Evolutionary conservation across 805 yeast genomes (phyloP).

Genomic region (Kurtzmaniella fragi): DNA sequence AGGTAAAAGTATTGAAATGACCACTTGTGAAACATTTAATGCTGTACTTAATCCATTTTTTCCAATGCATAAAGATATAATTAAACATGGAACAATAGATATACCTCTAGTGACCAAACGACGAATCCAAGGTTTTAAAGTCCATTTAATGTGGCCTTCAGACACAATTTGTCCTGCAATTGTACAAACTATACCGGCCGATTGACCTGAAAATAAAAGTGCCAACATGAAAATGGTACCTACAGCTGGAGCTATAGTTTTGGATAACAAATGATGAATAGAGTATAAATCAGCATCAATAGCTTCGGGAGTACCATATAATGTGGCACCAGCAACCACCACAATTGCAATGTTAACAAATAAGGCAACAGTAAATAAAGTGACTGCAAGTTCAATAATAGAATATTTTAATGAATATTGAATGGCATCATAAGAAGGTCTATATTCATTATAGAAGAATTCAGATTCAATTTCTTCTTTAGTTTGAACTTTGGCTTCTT

Average conservation of each 20-base stretch:
- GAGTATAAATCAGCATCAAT: conserved; percentile 78
- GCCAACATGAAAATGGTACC: conserved; percentile 87
- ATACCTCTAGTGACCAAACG: conserved; percentile 72
- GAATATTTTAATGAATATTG: conserved; percentile 68
- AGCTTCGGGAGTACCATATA: conserved; percentile 67
- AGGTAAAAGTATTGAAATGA: conserved; percentile 76
- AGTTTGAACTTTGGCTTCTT: background rate
- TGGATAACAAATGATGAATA: conserved; percentile 60
- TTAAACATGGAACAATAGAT: conserved; percentile 76
- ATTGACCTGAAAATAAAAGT: conserved; percentile 76
- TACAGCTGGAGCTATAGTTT: conserved; percentile 63
- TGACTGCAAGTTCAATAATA: conserved; percentile 61
- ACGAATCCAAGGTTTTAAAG: conserved; percentile 72
- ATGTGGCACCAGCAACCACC: conserved; percentile 75
- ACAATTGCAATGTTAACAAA: conserved; percentile 84
- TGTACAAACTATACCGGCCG: conserved; percentile 91
- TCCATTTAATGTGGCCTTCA: conserved; percentile 88
- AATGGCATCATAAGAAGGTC: conserved; percentile 72
- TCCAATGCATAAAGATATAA: conserved; percentile 68
- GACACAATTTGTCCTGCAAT: conserved; percentile 90
- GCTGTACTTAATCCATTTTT: conserved; percentile 66
- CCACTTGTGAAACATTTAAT: conserved; percentile 81
- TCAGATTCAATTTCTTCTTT: conserved; percentile 19
- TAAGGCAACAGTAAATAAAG: conserved; percentile 74
- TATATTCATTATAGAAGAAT: conserved; percentile 42